These are phyloP conservation scores for Amorphotheca resinae DNA, from an alignment of 495 filamentous ascomycete species.

Conservation along the genomic window DNA sequence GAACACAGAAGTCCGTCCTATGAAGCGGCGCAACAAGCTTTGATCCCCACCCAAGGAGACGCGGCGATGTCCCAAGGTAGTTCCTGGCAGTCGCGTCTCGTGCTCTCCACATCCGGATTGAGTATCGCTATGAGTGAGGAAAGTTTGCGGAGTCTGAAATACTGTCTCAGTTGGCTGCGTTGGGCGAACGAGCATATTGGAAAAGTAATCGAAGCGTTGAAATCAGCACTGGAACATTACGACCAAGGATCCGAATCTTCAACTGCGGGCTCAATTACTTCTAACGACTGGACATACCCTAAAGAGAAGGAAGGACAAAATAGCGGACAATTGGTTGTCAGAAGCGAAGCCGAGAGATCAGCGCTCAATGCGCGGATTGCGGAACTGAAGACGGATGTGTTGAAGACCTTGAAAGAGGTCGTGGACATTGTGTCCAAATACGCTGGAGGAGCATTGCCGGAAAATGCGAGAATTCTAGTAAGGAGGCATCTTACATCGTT, in stretches of 20 bases:
- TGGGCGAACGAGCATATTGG: constrained; percentile 66
- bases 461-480: constrained; percentile 68
- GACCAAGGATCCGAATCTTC: constrained; percentile 30
- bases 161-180: constrained; percentile 62
- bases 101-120: constrained; percentile 73
- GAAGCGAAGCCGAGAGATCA: constrained; percentile 25
- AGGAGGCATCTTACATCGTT: constrained; percentile 66
- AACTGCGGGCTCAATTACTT: constrained; percentile 13
- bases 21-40: constrained; percentile 27
- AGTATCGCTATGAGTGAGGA: constrained; percentile 81
- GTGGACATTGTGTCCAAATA: constrained; percentile 72
- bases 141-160: constrained; percentile 61
- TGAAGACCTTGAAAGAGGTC: constrained; percentile 61
- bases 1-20: constrained; percentile 61
- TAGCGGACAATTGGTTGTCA: constrained; percentile 9
- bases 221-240: constrained; percentile 61
- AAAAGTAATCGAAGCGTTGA: constrained; percentile 54
- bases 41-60: constrained; percentile 12
- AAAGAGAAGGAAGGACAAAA: constrained; percentile 17
- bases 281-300: constrained; percentile 4
- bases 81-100: constrained; percentile 61
- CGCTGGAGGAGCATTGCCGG: constrained; percentile 71
- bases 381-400: constrained; percentile 56
- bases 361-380: constrained; percentile 48
- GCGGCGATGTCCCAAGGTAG: constrained; percentile 24